Conservation (phyloP, 139 green algal genomes). For the Chlorokybus atmophyticus region DNA sequence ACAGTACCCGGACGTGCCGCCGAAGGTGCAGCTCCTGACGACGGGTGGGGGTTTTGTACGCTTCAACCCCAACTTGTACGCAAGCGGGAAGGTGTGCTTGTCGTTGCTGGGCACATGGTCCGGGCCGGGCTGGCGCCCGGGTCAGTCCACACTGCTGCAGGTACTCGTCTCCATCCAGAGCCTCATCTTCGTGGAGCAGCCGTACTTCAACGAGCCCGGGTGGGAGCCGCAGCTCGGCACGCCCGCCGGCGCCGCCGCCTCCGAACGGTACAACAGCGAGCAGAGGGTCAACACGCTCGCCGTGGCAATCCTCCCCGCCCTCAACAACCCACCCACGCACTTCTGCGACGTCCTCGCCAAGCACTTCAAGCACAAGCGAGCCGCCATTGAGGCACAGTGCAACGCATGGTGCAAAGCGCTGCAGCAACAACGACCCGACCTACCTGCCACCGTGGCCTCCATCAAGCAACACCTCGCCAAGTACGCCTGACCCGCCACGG, state of each 20-base stretch:
- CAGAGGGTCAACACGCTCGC: constrained; percentile 1
- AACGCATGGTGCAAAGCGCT: too few relatives aligned
- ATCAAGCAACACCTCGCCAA: too few relatives aligned
- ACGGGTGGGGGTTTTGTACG: constrained; percentile 44
- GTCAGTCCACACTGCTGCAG: constrained; percentile 45
- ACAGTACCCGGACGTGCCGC: constrained; percentile 40
- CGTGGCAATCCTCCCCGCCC: constrained; percentile 1
- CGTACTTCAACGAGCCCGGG: constrained; percentile 56
- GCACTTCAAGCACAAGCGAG: too few relatives aligned
- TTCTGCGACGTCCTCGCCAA: too few relatives aligned
- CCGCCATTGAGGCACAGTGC: too few relatives aligned
- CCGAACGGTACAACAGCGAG: neutral
- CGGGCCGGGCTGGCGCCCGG: constrained; percentile 22
- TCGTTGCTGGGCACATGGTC: constrained; percentile 52
- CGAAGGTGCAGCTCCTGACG: constrained; percentile 36
- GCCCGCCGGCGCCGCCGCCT: neutral
- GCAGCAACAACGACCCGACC: too few relatives aligned
- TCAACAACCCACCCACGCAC: too few relatives aligned
- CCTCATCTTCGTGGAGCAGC: constrained; percentile 47
- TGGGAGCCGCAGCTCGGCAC: constrained; percentile 26
- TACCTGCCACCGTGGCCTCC: too few relatives aligned
- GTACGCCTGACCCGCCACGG: too few relatives aligned
- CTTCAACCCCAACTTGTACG: constrained; percentile 65
- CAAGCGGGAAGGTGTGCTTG: constrained; percentile 59
- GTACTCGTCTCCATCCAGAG: constrained; percentile 64